Conservation (phyloP, 176 grass and related monocot species). For the Oryza rufipogon region DNA sequence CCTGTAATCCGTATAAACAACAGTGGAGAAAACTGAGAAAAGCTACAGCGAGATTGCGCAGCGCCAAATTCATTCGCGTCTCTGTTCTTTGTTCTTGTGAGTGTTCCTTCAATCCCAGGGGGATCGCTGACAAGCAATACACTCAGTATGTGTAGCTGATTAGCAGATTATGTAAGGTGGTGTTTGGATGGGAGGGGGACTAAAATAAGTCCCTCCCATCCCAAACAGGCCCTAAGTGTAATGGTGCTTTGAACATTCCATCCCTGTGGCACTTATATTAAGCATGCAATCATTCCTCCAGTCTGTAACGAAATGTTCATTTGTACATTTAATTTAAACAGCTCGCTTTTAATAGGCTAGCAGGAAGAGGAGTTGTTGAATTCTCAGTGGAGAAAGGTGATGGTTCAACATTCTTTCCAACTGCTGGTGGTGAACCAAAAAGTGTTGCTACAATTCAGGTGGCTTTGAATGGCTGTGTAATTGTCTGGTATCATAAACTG, state of each 20-base stretch:
- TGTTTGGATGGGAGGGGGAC: too few species aligned
- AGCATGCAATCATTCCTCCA: not conserved
- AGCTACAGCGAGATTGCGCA: too few species aligned
- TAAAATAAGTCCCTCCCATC: too few species aligned
- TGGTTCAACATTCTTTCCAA: slow-evolving; percentile 84
- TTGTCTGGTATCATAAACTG: slow-evolving; percentile 4
- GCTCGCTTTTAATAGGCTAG: slow-evolving; percentile 66
- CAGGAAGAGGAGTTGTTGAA: slow-evolving; percentile 92
- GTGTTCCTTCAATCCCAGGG: too few species aligned
- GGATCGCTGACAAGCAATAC: not conserved
- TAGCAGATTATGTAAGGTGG: not conserved
- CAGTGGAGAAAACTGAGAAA: too few species aligned
- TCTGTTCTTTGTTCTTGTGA: too few species aligned
- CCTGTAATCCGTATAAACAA: too few species aligned
- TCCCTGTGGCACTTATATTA: too few species aligned
- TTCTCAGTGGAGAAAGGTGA: slow-evolving; percentile 95
- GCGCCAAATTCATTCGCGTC: too few species aligned
- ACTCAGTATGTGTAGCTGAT: not conserved
- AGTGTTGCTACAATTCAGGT: slow-evolving; percentile 78
- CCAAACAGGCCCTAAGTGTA: not conserved
- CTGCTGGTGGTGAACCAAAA: slow-evolving; percentile 83
- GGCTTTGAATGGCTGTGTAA: slow-evolving; percentile 6
- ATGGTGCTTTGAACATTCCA: not conserved
- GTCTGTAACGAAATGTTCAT: slow-evolving; percentile 27
- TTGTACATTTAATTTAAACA: slow-evolving; percentile 45